phyloP scores from a whole-genome alignment of 495 filamentous ascomycete species.

The Podospora australis region DNA sequence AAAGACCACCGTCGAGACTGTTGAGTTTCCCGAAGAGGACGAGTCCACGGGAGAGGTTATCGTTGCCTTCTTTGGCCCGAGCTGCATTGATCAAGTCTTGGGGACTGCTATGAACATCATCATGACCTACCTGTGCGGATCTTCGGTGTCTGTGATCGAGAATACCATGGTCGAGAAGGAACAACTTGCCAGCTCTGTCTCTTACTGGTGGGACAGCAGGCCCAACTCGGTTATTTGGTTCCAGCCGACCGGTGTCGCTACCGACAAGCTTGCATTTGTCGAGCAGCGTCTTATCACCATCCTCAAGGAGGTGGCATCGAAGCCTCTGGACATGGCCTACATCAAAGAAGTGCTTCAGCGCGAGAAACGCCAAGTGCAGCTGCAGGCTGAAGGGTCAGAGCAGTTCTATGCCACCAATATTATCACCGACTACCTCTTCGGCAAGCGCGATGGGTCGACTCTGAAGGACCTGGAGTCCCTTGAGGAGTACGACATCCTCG shows the following conservation, averaged over 20 bases:
- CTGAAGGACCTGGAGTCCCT: slow-evolving; percentile 62
- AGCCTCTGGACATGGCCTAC: slow-evolving; percentile 82
- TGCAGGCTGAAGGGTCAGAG: slow-evolving; percentile 67
- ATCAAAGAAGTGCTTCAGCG: slow-evolving; percentile 77
- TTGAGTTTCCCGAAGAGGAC: slow-evolving; percentile 95
- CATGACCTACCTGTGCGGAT: slow-evolving; percentile 80
- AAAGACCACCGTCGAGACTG: slow-evolving; percentile 62
- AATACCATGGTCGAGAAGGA: slow-evolving; percentile 91
- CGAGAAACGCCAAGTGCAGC: slow-evolving; percentile 70
- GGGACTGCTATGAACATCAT: slow-evolving; percentile 68
- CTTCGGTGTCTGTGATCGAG: slow-evolving; percentile 85
- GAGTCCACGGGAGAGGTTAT: slow-evolving; percentile 83
- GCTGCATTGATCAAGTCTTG: slow-evolving; percentile 56
- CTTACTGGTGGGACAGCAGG: slow-evolving; percentile 65
- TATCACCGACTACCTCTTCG: slow-evolving; percentile 88
- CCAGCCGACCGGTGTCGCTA: slow-evolving; percentile 75
- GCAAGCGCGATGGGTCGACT: slow-evolving; percentile 75
- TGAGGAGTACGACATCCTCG: slow-evolving; percentile 67
- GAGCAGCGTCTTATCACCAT: slow-evolving; percentile 81
- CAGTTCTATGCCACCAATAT: slow-evolving; percentile 71
- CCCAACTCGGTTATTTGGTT: slow-evolving; percentile 81
- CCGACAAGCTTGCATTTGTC: slow-evolving; percentile 73
- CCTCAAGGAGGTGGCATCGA: slow-evolving; percentile 68
- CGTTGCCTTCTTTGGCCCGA: slow-evolving; percentile 78
- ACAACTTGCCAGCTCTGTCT: slow-evolving; percentile 77